These are phyloP conservation scores for Zoysia japonica DNA, from an alignment of 176 grass and related monocot species.

Conservation along the genomic window DNA sequence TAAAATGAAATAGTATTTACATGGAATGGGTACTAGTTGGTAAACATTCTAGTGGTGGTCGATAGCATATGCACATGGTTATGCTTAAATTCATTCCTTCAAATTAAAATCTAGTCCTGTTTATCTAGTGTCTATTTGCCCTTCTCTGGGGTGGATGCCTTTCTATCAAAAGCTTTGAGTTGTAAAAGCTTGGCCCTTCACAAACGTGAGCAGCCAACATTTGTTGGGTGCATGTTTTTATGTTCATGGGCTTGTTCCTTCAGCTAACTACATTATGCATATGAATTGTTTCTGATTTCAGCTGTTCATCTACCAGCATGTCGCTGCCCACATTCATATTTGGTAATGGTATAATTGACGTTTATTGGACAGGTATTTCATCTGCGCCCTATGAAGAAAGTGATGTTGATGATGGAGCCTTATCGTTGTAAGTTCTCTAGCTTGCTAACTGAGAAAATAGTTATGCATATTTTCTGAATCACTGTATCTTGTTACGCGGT, in stretches of 20 bases:
- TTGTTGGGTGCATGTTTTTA: neutral
- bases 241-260: conserved; percentile 23
- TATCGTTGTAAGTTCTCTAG: conserved; percentile 54
- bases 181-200: neutral
- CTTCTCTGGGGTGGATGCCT: neutral
- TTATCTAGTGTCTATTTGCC: conserved; percentile 26
- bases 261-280: neutral
- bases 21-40: conserved; percentile 30
- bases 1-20: conserved; percentile 34
- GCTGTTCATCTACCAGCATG: neutral
- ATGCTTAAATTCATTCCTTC: conserved; percentile 20
- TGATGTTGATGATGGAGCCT: conserved; percentile 31
- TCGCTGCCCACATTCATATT: neutral
- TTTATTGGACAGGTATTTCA: conserved; percentile 43
- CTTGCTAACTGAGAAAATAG: conserved; percentile 16
- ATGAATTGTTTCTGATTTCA: conserved; percentile 1
- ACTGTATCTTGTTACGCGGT: neutral
- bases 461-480: conserved; percentile 3
- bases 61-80: conserved; percentile 20
- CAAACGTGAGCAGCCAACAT: neutral
- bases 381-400: conserved; percentile 43
- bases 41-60: conserved; percentile 14
- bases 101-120: neutral
- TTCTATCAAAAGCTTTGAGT: neutral
- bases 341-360: conserved; percentile 17